A percentile compares a stretch with the other conserved stretches of the same genome.
Evolutionary conservation across 345 rosid species (phyloP).

Genomic region (Salix koriyanagi): DNA sequence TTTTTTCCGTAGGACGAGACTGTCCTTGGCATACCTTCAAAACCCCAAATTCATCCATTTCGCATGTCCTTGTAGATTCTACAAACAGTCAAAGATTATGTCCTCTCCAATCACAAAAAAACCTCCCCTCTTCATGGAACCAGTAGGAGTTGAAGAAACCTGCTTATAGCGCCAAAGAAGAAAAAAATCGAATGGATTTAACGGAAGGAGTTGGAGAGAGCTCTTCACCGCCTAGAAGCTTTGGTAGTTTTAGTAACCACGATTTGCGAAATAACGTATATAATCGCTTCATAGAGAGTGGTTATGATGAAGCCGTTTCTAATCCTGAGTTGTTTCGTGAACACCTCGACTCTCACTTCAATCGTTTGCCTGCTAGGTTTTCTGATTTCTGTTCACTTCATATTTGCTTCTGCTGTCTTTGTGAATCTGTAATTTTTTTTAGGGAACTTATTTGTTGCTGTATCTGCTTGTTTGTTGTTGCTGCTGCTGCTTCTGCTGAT

Average conservation of each 20-base stretch:
- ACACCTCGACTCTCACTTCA: constrained; percentile 55
- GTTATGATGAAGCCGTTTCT: constrained; percentile 40
- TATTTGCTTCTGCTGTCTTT: neutral
- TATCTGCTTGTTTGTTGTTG: neutral
- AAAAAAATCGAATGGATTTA: constrained; percentile 46
- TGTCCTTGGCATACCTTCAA: constrained; percentile 12
- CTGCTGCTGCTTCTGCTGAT: neutral
- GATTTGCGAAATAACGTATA: constrained; percentile 51
- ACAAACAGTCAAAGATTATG: constrained; percentile 50
- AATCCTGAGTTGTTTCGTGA: constrained; percentile 53
- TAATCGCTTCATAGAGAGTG: constrained; percentile 50
- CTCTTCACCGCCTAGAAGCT: constrained; percentile 71
- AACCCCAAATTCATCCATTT: constrained; percentile 3
- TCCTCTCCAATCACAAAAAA: neutral
- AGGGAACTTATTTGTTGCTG: neutral
- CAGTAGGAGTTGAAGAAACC: neutral
- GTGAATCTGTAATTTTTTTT: neutral
- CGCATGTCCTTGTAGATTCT: constrained; percentile 30
- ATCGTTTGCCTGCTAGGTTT: constrained; percentile 66
- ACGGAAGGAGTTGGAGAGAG: constrained; percentile 74
- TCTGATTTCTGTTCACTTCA: neutral
- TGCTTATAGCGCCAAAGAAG: neutral
- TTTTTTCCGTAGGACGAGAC: constrained; percentile 10
- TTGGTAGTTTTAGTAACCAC: constrained; percentile 35
- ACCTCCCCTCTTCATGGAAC: neutral